Evolutionary conservation across 305 asterid genomes (phyloP), one percentile per base, ranked within the genome.

Genomic region (Plantago lanceolata): DNA sequence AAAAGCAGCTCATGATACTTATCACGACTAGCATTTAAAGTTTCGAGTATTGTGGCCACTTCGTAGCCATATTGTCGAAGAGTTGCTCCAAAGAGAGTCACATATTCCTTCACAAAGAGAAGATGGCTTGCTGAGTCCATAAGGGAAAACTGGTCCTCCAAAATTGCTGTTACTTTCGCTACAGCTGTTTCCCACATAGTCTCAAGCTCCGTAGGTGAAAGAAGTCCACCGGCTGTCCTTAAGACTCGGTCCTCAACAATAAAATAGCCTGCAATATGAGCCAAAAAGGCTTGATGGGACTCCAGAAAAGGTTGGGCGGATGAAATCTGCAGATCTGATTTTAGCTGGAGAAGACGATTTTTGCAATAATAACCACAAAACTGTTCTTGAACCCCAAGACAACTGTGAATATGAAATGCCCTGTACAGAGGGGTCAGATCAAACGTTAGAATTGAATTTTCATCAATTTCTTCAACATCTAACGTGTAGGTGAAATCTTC

Each of bases 151-250:
- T 89, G 95, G 49, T 79, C 83, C 72, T 85, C 96, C 81, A 92
- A 73, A 45, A 89, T 65, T 16, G 86, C 67, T 13, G 85, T 80
- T 56, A 89, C 87, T 80, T 81, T 85, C 14, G 79, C 70, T 51
- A 82, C 88, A 21, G 97, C 97, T 5, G 87, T 84, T 75, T 87
- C 97, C 98, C 96, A 92, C 96, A 92, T 84, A 50, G 82, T 81
- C 75, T 92, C 98, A 13, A 92, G 89, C 80, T 89, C 96, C 54
- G 81, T 83, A 4, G 91, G 78, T 4, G 74, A 73, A 19, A 92
- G 84, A 48, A 92, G 69, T 50, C 95, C 96, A 11, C 96, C 89
- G 24, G 94, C 90, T 57, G 96, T 92, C 84, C 98, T 82, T 66
- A 92, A 68, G 58, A 92, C 96, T 70, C 91, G 88, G 68, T 92